Evolutionary conservation across 495 filamentous ascomycete species (phyloP), one percentile per base, ranked within the genome.

Genomic region (Niebla homalea): DNA sequence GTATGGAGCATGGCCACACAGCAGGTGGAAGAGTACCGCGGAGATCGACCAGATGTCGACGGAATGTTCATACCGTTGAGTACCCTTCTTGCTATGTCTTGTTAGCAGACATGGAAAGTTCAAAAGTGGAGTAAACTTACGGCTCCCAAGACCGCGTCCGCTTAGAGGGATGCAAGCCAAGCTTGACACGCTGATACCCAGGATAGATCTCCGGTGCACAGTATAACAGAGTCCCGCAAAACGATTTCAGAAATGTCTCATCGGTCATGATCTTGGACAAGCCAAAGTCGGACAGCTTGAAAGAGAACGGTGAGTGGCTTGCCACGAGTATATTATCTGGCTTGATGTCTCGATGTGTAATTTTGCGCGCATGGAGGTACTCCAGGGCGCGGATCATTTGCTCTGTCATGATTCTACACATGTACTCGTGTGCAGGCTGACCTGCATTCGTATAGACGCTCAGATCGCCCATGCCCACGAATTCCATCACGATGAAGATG

Each of bases 401-500:
- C 2, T 67, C 66, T 5, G 87, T 74, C 57, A 95, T 85, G 4
- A 67, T 70, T 58, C 80, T 76, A 11, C 78, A 83, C 62, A 80
- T 72, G 5, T 66, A 61, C 61, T 98, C 93, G 0, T 69, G 61
- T 44, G 96, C 76, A 2, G 70, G 66, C 1, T 76, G 75, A 35
- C 79, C 57, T 1, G 70, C 66, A 18, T 70, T 62, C 20, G 95
- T 70, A 51, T 85, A 80, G 23, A 74, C 76, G 14, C 80, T 82
- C n/a, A 98, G 68, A 61, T 97, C 92, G 22, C 92, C 92, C 26
- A 75, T 75, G 21, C 77, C 74, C n/a, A 97, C 78, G 60, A 76
- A 94, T 58, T 98, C 92, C 93, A 98, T 96, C 62, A 94, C 84
- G 62, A 97, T 93, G 59, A 93, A 90, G 14, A 95, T 75, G 59